phyloP scores from a whole-genome alignment of 495 filamentous ascomycete genomes.

The Neurospora tetrasperma region DNA sequence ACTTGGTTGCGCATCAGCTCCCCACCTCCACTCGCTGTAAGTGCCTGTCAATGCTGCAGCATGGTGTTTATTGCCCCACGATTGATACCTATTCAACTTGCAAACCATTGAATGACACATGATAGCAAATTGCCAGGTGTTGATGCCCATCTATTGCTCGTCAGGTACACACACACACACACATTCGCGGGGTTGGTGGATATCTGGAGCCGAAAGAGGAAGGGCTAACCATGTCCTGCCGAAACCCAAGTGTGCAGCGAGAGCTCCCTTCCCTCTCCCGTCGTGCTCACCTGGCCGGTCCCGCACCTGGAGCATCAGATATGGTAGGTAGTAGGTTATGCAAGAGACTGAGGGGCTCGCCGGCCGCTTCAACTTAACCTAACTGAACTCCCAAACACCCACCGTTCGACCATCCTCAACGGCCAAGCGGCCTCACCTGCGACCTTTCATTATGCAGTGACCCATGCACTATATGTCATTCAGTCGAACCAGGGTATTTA shows the following conservation, averaged over 20 bases:
- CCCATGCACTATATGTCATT: background rate
- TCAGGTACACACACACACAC: background rate
- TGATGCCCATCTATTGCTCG: background rate
- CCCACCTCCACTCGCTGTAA: background rate
- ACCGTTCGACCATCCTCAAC: background rate
- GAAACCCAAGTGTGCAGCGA: background rate
- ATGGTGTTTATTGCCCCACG: background rate
- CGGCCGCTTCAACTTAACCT: background rate
- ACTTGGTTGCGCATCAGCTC: background rate
- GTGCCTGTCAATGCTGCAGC: background rate
- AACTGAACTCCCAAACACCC: background rate
- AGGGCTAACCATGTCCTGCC: background rate
- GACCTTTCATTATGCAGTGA: background rate
- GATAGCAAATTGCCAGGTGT: background rate
- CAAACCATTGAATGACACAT: background rate
- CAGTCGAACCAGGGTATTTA: background rate
- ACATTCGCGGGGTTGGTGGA: background rate
- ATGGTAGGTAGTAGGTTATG: background rate
- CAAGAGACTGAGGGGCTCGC: background rate
- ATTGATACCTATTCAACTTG: background rate
- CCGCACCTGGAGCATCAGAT: background rate
- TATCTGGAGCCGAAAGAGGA: background rate
- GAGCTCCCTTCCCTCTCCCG: background rate
- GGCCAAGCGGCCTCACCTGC: background rate
- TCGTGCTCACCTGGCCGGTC: background rate